Conservation (phyloP, 2,329 filamentous ascomycete genomes). For the Ophiocordyceps sinensis region DNA sequence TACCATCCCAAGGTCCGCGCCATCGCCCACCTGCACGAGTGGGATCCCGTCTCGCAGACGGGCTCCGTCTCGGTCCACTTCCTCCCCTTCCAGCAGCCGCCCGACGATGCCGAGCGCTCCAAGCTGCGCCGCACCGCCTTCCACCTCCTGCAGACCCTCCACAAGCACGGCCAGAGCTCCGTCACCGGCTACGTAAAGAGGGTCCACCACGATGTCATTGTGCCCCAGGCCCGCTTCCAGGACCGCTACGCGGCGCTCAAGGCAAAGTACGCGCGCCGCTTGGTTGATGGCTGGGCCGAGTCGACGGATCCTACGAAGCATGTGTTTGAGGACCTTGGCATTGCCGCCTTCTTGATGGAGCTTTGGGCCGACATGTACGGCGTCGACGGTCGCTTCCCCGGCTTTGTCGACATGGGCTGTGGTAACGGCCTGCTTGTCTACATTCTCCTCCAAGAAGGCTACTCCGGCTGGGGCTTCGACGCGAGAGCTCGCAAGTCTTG, state of each 20-base stretch:
- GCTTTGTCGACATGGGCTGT: constrained; percentile 92
- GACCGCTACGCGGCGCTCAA: constrained; percentile 74
- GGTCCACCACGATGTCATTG: constrained; percentile 67
- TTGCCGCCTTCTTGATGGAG: constrained; percentile 85
- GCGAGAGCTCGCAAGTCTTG: constrained; percentile 77
- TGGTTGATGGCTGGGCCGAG: constrained; percentile 73
- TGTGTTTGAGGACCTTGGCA: constrained; percentile 85
- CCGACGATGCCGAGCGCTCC: background rate
- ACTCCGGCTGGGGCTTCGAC: constrained; percentile 80
- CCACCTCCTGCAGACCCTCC: constrained; percentile 50
- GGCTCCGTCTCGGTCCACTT: constrained; percentile 48
- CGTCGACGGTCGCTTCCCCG: constrained; percentile 45
- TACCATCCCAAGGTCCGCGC: constrained; percentile 71
- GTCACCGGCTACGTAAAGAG: constrained; percentile 61
- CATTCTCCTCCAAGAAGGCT: constrained; percentile 69
- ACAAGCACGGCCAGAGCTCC: constrained; percentile 59
- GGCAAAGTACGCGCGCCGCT: constrained; percentile 53
- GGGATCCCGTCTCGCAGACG: constrained; percentile 24
- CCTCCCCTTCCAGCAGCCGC: constrained; percentile 26
- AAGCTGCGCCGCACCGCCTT: constrained; percentile 54
- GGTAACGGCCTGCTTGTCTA: constrained; percentile 86
- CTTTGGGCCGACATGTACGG: constrained; percentile 77
- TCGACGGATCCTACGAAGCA: constrained; percentile 79
- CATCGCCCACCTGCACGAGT: constrained; percentile 64
- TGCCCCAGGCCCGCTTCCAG: constrained; percentile 66